Conservation (phyloP, 1,139 yeast species). For the Candida sp. region DNA sequence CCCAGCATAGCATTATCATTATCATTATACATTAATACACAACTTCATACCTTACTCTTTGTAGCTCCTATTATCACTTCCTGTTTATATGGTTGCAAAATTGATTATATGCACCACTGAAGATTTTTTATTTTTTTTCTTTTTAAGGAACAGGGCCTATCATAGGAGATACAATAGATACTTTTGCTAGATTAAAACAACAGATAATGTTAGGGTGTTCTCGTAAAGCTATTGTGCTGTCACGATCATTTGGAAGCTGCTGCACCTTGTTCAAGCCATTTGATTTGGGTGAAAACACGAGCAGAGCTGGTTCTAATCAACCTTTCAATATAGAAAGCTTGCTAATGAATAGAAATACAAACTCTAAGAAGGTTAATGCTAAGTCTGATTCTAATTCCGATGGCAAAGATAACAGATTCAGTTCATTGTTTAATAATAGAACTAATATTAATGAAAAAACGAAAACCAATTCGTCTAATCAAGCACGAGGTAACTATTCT, state of each 20-base stretch:
- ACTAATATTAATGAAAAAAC: background rate
- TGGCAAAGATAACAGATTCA: too few relatives aligned
- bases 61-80: background rate
- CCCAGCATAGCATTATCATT: background rate
- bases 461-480: background rate
- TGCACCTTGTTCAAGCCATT: slow-evolving; percentile 5
- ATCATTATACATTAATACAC: background rate
- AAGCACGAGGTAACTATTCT: too few relatives aligned
- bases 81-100: background rate
- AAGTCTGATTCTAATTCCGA: background rate
- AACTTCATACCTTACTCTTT: background rate
- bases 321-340: slow-evolving; percentile 7
- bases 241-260: background rate
- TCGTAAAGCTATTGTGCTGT: background rate
- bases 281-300: slow-evolving; percentile 4
- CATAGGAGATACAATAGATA: background rate
- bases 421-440: background rate
- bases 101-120: background rate
- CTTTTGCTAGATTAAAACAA: too few relatives aligned
- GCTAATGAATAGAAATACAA: background rate
- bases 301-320: slow-evolving; percentile 1
- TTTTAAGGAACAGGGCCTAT: background rate
- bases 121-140: too few relatives aligned
- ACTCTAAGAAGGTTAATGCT: background rate
- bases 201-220: background rate